phyloP scores from a whole-genome alignment of 371 early-diverging fungal genomes.

The Rhizomucor miehei region DNA sequence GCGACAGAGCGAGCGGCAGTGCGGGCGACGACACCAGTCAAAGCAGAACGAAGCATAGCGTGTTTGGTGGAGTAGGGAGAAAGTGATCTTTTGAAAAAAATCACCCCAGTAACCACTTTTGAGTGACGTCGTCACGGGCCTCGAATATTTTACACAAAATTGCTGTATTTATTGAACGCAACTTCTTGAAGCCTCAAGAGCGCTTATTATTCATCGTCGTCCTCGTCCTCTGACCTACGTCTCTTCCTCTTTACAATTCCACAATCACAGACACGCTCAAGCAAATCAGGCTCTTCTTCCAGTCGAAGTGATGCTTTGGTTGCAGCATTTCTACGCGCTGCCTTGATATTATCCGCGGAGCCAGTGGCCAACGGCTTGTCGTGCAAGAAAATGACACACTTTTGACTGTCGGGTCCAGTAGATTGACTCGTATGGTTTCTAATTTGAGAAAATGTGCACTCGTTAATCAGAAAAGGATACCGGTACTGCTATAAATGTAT shows the following conservation, averaged over 20 bases:
- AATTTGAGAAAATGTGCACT: constrained; percentile 5
- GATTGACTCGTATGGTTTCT: constrained; percentile 39
- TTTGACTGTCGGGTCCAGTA: constrained; percentile 28
- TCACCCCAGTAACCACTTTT: too few species aligned
- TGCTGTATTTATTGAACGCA: too few species aligned
- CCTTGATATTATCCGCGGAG: constrained; percentile 44
- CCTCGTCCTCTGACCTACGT: constrained; percentile 1
- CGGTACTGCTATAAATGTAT: not conserved
- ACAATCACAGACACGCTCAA: constrained; percentile 37
- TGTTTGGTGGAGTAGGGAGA: constrained; percentile 30
- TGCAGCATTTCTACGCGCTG: constrained; percentile 52
- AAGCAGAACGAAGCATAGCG: constrained; percentile 55
- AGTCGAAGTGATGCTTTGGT: constrained; percentile 30
- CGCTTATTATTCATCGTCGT: constrained; percentile 6
- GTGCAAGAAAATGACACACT: constrained; percentile 53
- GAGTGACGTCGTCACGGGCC: too few species aligned
- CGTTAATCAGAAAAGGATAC: not conserved
- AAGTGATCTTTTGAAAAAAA: not conserved
- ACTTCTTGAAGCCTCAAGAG: too few species aligned
- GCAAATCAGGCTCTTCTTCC: constrained; percentile 33
- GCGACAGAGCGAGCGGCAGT: constrained; percentile 32
- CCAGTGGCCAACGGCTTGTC: constrained; percentile 39
- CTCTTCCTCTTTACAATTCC: constrained; percentile 3
- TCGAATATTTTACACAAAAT: too few species aligned
- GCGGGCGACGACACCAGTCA: constrained; percentile 42